Evolutionary conservation across 2,329 filamentous ascomycete species (phyloP).

Genomic region (Microdochium bolleyi): DNA sequence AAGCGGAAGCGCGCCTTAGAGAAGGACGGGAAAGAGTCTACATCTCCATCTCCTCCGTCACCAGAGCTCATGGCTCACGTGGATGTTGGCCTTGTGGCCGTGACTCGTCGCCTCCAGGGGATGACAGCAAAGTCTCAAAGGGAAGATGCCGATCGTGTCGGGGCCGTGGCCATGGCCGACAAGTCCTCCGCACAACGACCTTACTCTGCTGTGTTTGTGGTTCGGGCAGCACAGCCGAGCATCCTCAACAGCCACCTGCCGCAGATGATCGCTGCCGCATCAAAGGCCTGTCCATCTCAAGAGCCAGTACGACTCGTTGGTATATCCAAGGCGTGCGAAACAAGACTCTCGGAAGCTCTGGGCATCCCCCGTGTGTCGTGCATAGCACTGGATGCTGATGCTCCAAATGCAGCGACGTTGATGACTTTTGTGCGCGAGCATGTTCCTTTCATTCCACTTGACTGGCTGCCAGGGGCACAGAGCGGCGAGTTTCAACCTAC

Average conservation of each 20-base stretch:
- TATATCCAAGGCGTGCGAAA: conserved; percentile 52
- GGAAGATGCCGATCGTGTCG: background rate
- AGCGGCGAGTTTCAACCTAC: conserved; percentile 32
- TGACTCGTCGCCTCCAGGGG: conserved; percentile 51
- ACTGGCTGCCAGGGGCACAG: conserved; percentile 46
- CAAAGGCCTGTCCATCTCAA: conserved; percentile 26
- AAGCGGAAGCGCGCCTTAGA: conserved; percentile 39
- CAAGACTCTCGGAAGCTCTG: conserved; percentile 46
- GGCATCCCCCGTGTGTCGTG: conserved; percentile 58
- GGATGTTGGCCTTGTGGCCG: conserved; percentile 56
- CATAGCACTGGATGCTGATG: conserved; percentile 47
- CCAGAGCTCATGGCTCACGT: conserved; percentile 50
- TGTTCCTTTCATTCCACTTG: conserved; percentile 42
- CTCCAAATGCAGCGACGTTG: conserved; percentile 49
- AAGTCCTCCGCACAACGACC: conserved; percentile 2
- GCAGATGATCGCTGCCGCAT: conserved; percentile 43
- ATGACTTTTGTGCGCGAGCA: conserved; percentile 44
- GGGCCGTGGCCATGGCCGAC: conserved; percentile 1
- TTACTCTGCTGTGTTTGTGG: conserved; percentile 50
- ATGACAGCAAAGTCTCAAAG: conserved; percentile 14
- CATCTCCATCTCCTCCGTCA: conserved; percentile 18
- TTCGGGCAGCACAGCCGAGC: conserved; percentile 47
- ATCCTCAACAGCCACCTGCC: conserved; percentile 54
- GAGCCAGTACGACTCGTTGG: conserved; percentile 49
- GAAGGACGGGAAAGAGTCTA: conserved; percentile 7